Evolutionary conservation across 345 rosid species (phyloP).

Genomic region (Brassica nigra): DNA sequence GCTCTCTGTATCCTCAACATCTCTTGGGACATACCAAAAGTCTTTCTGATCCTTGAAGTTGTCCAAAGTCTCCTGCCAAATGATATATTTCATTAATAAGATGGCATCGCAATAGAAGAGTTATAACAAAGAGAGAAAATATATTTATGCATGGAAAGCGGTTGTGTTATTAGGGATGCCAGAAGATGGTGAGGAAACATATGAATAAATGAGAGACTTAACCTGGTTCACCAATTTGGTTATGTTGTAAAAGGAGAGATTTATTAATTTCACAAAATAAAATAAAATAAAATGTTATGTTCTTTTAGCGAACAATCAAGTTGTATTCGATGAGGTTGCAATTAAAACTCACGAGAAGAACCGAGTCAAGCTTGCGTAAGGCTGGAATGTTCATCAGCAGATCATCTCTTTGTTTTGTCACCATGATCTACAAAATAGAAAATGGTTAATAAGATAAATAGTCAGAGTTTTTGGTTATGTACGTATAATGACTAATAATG

Average conservation of each 20-base stretch:
- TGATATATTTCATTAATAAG: slow-evolving; percentile 8
- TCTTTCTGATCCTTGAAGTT: slow-evolving; percentile 67
- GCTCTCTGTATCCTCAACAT: slow-evolving; percentile 52
- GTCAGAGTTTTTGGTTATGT: not conserved
- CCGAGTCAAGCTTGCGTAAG: slow-evolving; percentile 78
- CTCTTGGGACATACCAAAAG: slow-evolving; percentile 82
- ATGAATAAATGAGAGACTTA: not conserved
- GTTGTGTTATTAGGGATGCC: not conserved
- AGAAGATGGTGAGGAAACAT: no score
- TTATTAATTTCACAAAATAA: no score
- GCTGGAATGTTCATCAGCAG: slow-evolving; percentile 78
- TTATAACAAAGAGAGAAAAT: not conserved
- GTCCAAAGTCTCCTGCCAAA: slow-evolving; percentile 70
- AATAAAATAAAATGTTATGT: not conserved
- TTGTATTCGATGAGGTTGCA: not conserved
- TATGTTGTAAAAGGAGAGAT: not conserved
- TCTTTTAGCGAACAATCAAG: not conserved
- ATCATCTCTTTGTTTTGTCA: slow-evolving; percentile 80
- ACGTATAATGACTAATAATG: not conserved
- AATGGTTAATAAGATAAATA: not conserved
- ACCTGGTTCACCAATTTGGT: not conserved
- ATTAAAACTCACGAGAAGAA: slow-evolving; percentile 64
- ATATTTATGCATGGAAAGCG: not conserved
- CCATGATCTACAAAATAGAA: slow-evolving; percentile 62
- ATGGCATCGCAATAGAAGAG: not conserved